Evolutionary conservation across 73 alveolate genomes (phyloP).

Genomic region (Tetrahymena elliotti): DNA sequence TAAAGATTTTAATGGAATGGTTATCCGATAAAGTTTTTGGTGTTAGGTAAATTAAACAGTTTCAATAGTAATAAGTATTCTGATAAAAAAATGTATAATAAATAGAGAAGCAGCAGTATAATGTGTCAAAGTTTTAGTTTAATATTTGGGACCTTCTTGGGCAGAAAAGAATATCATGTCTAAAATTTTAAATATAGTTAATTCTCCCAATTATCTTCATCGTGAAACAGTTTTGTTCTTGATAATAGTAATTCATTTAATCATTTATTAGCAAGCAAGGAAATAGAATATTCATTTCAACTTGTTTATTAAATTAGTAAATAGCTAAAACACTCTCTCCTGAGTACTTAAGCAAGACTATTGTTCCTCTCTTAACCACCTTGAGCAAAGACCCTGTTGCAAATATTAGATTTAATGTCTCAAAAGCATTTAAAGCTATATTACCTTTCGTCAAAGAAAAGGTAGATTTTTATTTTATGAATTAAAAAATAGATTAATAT

Average conservation of each 20-base stretch:
- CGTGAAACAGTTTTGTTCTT: conserved; percentile 33
- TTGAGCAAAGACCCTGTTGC: conserved; percentile 33
- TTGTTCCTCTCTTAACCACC: conserved; percentile 11
- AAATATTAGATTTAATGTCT: conserved; percentile 28
- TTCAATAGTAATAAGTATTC: too few species aligned
- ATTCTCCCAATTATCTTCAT: conserved; percentile 25
- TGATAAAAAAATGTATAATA: neutral
- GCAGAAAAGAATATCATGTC: conserved; percentile 34
- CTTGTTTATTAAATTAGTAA: conserved; percentile 12
- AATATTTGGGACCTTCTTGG: conserved; percentile 23
- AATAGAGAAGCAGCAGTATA: conserved; percentile 11
- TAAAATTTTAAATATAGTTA: conserved; percentile 7
- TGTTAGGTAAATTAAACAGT: neutral
- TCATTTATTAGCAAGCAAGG: too few species aligned
- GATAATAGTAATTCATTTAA: neutral
- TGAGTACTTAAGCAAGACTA: conserved; percentile 18
- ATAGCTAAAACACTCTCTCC: conserved; percentile 6
- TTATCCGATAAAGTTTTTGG: conserved; percentile 29
- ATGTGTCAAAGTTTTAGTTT: conserved; percentile 8
- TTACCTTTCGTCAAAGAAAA: conserved; percentile 6
- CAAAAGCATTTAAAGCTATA: conserved; percentile 1
- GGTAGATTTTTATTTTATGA: neutral
- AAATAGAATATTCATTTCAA: too few species aligned
- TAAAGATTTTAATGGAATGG: conserved; percentile 39
- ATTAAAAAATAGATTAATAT: neutral